Base-by-base conservation (phyloP, 163 green algal genomes). In the Scenedesmus sp. region DNA sequence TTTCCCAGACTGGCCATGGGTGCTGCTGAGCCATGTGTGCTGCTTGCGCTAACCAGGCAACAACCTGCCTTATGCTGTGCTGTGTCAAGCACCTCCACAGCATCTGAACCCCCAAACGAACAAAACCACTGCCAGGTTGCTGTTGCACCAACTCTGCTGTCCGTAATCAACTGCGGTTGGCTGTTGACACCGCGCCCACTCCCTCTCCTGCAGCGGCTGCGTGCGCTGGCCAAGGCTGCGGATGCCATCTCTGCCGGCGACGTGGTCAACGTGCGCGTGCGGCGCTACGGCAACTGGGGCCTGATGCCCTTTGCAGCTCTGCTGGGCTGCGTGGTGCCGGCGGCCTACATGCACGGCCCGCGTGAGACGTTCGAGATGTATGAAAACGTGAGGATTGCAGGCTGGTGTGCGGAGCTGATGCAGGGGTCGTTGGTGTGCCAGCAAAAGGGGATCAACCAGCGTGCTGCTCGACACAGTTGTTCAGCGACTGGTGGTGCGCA, bases 231-330 rank as follows among this genome's bases (percentile, higher is more conserved):
- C 59, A 97, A 98, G 93, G 97, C 97, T 0, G 96, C 98, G 0
- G 96, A 99, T 78, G 92, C 82, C 53, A 96, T 99, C 79, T 97
- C 95, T 3, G 87, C 88, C 0, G 97, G 97, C 0, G 98, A 99
- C 95, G 59, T 97, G 35, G 93, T 98, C 12, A 98, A 96, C 91
- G 91, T 91, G 33, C 82, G 81, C 1, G 93, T 99, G 59, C 94
- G 98, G 44, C 91, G 93, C 85, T 94, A 96, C 70, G 96, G 98
- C 92, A 97, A 98, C 90, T 99, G 98, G 98, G 87, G 76, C 43
- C 94, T 99, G 18, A 96, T 97, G 95, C 98, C 98, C 35, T 97
- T 97, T 86, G 93, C 91, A 26, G 95, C 94, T 15, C 81, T 96
- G 46, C 92, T 99, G 73, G 94, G 95, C 86, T 96, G 88, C 59